These are phyloP conservation scores for Dipteronia sinensis DNA, from an alignment of 345 rosid species.

Conservation along the genomic window DNA sequence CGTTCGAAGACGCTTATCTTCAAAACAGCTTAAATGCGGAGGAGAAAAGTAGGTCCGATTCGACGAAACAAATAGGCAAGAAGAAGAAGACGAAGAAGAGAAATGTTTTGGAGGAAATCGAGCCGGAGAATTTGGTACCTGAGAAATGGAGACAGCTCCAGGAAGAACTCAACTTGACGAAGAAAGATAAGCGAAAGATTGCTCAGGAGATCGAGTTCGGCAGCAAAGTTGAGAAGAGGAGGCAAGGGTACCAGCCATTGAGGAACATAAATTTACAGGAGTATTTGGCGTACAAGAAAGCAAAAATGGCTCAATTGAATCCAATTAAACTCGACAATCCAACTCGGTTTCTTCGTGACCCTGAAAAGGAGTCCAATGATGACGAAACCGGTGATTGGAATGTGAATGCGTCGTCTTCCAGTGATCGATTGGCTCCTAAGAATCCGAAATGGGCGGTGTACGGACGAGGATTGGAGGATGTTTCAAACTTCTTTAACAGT, in stretches of 20 bases:
- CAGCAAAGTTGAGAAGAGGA: constrained; percentile 72
- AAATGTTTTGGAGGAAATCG: constrained; percentile 32
- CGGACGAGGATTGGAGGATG: constrained; percentile 84
- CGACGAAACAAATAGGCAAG: too few relatives aligned
- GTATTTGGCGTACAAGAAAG: constrained; percentile 57
- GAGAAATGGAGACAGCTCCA: constrained; percentile 81
- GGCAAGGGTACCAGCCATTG: constrained; percentile 55
- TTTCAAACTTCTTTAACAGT: constrained; percentile 63
- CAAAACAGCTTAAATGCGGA: constrained; percentile 20
- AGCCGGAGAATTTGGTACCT: constrained; percentile 74
- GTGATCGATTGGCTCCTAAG: constrained; percentile 66
- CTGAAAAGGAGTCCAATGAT: constrained; percentile 16
- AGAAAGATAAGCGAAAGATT: constrained; percentile 81
- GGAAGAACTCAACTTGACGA: constrained; percentile 77
- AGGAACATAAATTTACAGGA: constrained; percentile 65
- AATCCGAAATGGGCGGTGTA: constrained; percentile 95
- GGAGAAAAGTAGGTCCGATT: too few relatives aligned
- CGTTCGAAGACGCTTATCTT: constrained; percentile 76
- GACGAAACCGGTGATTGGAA: constrained; percentile 20
- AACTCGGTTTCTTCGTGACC: constrained; percentile 26
- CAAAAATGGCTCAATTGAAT: constrained; percentile 61
- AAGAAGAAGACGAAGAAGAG: constrained; percentile 12
- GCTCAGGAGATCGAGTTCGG: constrained; percentile 82
- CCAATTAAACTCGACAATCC: constrained; percentile 71
- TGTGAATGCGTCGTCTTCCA: constrained; percentile 14